Base-by-base conservation (phyloP, 2,329 filamentous ascomycete genomes). In the Pseudogymnoascus verrucosus region DNA sequence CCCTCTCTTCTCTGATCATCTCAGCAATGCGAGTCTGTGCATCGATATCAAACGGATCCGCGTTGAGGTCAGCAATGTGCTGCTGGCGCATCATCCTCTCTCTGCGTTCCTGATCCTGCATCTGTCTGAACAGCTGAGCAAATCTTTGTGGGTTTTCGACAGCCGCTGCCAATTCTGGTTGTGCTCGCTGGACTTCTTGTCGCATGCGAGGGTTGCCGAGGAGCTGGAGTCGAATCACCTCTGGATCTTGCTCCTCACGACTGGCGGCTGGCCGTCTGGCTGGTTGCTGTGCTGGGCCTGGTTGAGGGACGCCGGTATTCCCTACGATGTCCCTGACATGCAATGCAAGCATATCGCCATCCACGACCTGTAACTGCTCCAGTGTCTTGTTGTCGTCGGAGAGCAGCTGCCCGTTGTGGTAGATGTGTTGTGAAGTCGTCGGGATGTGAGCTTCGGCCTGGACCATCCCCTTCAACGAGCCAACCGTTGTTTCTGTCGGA, bases 1-100 rank as follows among this genome's bases (percentile, higher is more conserved):
- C 93, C 14, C 89, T 84, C 77, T 98, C 90, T 76, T 97, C 90
- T 63, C 95, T 88, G 73, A 99, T 99, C 77, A 98, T 96, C 78
- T 99, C 95, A 73, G 95, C 93, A 67, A 99, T 99, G 78, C 89
- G 91, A 57, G 83, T 83, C 77, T 99, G 95, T 7, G 93, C 91
- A 68, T 97, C 93, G 26, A 91, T 79, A 73, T 99, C 93, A 77
- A 98, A 97, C 0, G 93, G 93, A 71, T 99, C 95, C 8, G 92
- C 89, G 74, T 98, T 97, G 66, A 98, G 81, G 71, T 89, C 82
- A 66, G 88, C 87, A 69, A 97, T 93, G 74, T 93, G 87, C 62
- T 90, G 87, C 74, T 93, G 87, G 65, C 93, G 89, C 74, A 93
- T 88, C 28, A 83, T 82, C 65, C 93, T 88, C 64, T 88, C 84